Evolutionary conservation across 108 stramenopile species (phyloP).

Genomic region (Seminavis robusta): DNA sequence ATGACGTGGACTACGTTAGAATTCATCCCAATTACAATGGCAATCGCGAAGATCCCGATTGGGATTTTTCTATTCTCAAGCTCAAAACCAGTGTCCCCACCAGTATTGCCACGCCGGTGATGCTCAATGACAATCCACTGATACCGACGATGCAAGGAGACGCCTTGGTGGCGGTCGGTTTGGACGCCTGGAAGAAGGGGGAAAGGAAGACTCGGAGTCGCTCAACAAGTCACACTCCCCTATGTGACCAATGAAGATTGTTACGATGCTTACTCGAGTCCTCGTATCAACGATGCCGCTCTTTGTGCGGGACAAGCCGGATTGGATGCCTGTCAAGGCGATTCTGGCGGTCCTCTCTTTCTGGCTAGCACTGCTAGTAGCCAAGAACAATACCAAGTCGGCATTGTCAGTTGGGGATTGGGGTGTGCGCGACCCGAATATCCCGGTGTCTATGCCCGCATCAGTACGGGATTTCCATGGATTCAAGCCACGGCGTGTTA

Average conservation of each 20-base stretch:
- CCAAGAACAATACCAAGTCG: slow-evolving; percentile 30
- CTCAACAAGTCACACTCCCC: too few species aligned
- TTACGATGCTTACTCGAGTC: background rate
- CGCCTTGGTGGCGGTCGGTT: too few species aligned
- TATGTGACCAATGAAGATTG: background rate
- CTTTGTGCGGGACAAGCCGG: background rate
- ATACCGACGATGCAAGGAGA: too few species aligned
- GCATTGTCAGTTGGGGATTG: slow-evolving; percentile 51
- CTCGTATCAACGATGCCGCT: background rate
- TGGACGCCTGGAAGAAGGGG: too few species aligned
- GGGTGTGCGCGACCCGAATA: slow-evolving; percentile 42
- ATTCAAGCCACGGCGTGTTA: background rate
- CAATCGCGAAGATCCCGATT: too few species aligned
- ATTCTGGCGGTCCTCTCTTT: slow-evolving; percentile 50
- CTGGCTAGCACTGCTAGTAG: background rate
- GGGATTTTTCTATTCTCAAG: too few species aligned
- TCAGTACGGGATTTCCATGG: background rate
- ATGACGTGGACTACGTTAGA: too few species aligned
- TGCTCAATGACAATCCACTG: too few species aligned
- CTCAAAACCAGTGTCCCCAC: too few species aligned
- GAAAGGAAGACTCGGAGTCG: too few species aligned
- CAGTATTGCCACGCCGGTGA: too few species aligned
- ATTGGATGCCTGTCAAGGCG: slow-evolving; percentile 45
- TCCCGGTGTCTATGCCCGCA: slow-evolving; percentile 51
- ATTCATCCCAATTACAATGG: too few species aligned